Base-by-base conservation (phyloP, 2,329 filamentous ascomycete species). In the Harringtonia lauricola region DNA sequence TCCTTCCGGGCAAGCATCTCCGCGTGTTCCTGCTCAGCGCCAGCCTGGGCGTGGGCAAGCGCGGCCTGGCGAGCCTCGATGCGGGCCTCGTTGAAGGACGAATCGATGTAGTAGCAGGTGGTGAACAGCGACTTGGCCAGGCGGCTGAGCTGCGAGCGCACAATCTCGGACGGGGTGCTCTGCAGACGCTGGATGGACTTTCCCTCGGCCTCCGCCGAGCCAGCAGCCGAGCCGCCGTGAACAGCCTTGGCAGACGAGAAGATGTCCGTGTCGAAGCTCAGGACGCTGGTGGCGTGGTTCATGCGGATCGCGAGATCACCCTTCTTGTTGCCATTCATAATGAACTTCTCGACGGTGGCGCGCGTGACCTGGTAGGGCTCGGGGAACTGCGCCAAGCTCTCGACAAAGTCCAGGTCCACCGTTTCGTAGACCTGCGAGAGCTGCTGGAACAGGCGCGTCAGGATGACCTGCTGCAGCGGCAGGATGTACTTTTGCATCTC, bases 321-420 rank as follows among this genome's bases (percentile, higher is more conserved):
- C 78, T 98, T 98, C 80, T 98, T 98, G 77, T 94, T 96, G 51
- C 92, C 92, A 65, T 98, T 98, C 92, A 98, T 98, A 74, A 98
- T 96, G 74, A 98, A 98, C 71, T 96, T 98, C 73, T 98, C 92
- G 53, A 98, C 94, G 49, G 86, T 94, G 52, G 83, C 80, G 43
- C 85, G 81, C 51, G 78, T 84, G 53, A 96, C 88, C 67, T 95
- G 84, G 76, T 94, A 96, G 35, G 92, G 87, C 61, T 94, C 89
- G 10, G 92, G 92, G 74, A 98, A 98, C 59, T 92, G 78, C 50
- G 92, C 92, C 43, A 98, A 83, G 57, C 86, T 82, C 63, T 95
- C 83, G 38, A 98, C 90, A 56, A 96, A 96, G 56, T 79, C 77
- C 49, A 98, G 76, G 62, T 96, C 88, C 45, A 98, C 90, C 37